Percentiles rank a stretch among this genome's conserved stretches.
These are phyloP conservation scores for Phaseolus coccineus DNA, from an alignment of 331 rosid species.

Conservation along the genomic window DNA sequence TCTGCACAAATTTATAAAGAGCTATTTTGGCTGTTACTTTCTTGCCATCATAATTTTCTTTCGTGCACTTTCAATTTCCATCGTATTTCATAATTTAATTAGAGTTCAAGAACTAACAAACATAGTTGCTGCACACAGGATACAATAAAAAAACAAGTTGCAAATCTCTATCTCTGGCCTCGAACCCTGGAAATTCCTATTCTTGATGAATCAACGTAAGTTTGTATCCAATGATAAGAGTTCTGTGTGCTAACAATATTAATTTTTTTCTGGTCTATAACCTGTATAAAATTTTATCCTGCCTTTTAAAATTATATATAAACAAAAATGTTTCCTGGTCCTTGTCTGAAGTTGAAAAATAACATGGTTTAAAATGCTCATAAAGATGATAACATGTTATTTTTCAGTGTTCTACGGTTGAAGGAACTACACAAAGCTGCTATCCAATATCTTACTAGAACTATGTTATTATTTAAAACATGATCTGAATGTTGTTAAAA, in stretches of 20 bases:
- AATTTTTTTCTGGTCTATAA: background rate
- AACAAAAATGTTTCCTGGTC: background rate
- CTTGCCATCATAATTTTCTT: background rate
- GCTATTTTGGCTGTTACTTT: constrained; percentile 22
- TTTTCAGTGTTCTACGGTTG: constrained; percentile 5
- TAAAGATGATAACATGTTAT: background rate
- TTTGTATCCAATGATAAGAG: constrained; percentile 29
- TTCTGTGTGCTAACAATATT: constrained; percentile 25
- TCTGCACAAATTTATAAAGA: background rate
- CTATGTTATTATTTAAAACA: background rate
- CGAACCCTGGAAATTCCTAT: constrained; percentile 78
- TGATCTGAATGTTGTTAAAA: constrained; percentile 15
- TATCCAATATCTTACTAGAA: background rate
- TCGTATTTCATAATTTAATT: constrained; percentile 10
- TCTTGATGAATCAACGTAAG: constrained; percentile 79
- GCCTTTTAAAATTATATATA: background rate
- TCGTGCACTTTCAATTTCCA: background rate
- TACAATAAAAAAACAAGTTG: constrained; percentile 75
- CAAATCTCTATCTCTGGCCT: constrained; percentile 93
- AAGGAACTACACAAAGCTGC: constrained; percentile 7
- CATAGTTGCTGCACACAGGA: constrained; percentile 57
- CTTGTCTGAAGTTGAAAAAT: constrained; percentile 1
- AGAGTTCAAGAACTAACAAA: constrained; percentile 35
- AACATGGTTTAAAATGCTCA: background rate
- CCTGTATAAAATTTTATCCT: background rate